phyloP scores from a whole-genome alignment of 2,329 filamentous ascomycete species.

The Fusarium duplospermum region DNA sequence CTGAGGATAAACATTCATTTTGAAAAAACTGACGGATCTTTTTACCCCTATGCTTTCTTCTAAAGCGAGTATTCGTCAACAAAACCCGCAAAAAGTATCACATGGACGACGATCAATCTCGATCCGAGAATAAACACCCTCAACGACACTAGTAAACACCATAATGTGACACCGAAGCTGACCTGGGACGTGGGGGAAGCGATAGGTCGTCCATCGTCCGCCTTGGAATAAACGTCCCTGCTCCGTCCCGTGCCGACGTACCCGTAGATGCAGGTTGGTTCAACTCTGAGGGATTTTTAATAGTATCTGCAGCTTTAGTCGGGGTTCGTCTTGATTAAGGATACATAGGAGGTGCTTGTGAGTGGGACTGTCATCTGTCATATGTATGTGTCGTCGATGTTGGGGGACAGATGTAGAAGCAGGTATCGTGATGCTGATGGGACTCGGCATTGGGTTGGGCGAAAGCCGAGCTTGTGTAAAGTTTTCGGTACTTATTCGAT shows the following conservation, averaged over 20 bases:
- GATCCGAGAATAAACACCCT: neutral
- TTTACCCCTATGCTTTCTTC: neutral
- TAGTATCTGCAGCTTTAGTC: neutral
- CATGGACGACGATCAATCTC: neutral
- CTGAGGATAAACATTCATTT: neutral
- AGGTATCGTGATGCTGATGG: neutral
- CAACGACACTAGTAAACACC: neutral
- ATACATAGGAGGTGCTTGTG: neutral
- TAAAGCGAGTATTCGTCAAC: neutral
- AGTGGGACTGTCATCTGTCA: neutral
- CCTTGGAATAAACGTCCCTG: neutral
- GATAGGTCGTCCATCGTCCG: neutral
- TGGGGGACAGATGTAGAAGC: neutral
- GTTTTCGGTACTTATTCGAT: neutral
- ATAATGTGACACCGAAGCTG: neutral
- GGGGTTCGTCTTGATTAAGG: neutral
- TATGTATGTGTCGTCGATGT: neutral
- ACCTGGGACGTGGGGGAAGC: neutral
- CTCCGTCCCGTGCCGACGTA: neutral
- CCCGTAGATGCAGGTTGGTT: neutral
- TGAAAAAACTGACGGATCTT: neutral
- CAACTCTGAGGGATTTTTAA: neutral
- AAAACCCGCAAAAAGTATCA: neutral
- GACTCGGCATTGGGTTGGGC: neutral
- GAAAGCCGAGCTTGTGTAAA: neutral